Base-by-base conservation (phyloP, 1,139 yeast species). In the Geotrichum macrosporum region DNA sequence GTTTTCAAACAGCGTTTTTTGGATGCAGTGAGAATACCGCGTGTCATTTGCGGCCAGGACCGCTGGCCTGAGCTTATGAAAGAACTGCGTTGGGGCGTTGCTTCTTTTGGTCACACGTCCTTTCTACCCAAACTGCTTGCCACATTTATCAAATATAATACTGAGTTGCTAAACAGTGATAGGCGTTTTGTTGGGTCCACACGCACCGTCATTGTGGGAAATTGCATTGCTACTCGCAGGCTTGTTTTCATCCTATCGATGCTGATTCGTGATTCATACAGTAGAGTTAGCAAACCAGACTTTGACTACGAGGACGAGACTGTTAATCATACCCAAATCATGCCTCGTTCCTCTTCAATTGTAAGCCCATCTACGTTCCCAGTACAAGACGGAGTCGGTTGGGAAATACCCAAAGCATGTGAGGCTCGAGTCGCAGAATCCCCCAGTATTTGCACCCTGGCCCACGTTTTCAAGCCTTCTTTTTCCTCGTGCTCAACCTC, bases 1-100 rank as follows among this genome's bases (percentile, higher is more conserved):
- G 47, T 44, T 26, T 59, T 59, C 47, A 52, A 47, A 38, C 38
- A 49, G 27, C 48, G 61, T 32, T 55, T 56, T 40, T 46, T 50
- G 24, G 51, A 52, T 16, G 56, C 54, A 3, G 50, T 59, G 22
- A 50, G 55, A 15, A 57, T 60, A n/a, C 65, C 65, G 4, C 50
- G 65, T 5, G 63, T 60, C 5, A 40, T 61, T 12, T 60, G 63
- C 41, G 65, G 65, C 12, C 64, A 60, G 39, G 54, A 56, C 31
- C 45, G 59, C 27, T 59, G 62, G 63, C 42, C 51, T 1, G 62
- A 58, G 39, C 49, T 59, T 10, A 49, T 50, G 22, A 50, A 51
- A 12, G 56, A 58, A 44, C 46, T 60, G 27, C 42, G 50, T 12
- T 51, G 55, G 57, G 57, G 54, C 8, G 42, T 42, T 6, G 37